Base-by-base conservation (phyloP, 164 flowering plant genomes). In the Vitis cinerea region DNA sequence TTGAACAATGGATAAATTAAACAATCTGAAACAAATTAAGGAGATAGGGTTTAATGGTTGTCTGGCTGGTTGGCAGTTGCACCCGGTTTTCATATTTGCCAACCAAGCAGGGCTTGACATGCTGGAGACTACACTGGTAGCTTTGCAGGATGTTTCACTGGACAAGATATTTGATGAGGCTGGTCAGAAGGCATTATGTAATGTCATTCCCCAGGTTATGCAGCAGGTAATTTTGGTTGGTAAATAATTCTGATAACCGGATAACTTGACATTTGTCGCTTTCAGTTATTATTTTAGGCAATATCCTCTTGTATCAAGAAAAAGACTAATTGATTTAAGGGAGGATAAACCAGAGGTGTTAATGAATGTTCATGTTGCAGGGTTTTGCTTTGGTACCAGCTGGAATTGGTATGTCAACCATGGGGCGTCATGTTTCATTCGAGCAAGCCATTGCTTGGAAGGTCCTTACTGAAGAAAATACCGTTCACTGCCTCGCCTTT, bases 21-120 rank as follows among this genome's bases (percentile, higher is more conserved):
- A 37, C 44, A 37, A 37, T 37, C 44, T 37, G 44, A 37, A 37
- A 37, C 44, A 37, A 37, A 37, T 37, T 6, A 37, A 37, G 44
- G 44, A 37, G 44, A 37, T 37, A 37, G 44, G 44, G 44, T 37
- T 23, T 37, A 37, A 37, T 37, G 44, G 44, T 37, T 44, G 27
- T 19, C 14, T 58, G 65, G 64, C 29, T 56, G 50, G 69, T 1
- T 70, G 70, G 80, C 92, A 94, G 99, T 82, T 97, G 4, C 65
- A 78, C 54, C 98, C 98, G 19, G 91, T 89, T 59, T 88, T 94
- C 81, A 84, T 84, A 59, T 94, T 94, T 55, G 99, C 97, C 5
- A 94, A 94, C 79, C 95, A 94, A 69, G 99, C 95, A 0, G 99
- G 99, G n/a, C 86, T 94, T 10, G 94, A 93, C 79, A 94, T 94